Conservation (phyloP, 2,329 filamentous ascomycete genomes). For the Fusarium globosum region DNA sequence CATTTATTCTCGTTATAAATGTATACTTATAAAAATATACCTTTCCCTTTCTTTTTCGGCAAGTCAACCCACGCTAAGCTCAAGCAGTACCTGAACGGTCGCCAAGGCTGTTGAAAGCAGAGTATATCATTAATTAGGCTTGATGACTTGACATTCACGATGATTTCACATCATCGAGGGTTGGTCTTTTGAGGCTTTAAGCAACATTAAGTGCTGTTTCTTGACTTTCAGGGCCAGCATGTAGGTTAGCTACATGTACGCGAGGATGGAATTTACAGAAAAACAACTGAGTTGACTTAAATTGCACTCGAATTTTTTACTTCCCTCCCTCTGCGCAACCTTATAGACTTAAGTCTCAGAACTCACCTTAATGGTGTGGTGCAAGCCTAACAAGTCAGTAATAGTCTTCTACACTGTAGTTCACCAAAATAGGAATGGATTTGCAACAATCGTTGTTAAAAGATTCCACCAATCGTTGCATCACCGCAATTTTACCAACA, state of each 20-base stretch:
- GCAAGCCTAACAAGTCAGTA: neutral
- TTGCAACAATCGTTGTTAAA: neutral
- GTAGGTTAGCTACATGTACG: too few relatives aligned
- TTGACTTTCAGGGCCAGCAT: neutral
- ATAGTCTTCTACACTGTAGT: neutral
- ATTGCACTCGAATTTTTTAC: neutral
- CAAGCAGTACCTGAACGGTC: neutral
- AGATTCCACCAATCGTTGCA: constrained; percentile 9
- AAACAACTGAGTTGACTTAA: neutral
- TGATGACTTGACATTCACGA: neutral
- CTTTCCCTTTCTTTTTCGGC: too few relatives aligned
- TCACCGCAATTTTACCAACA: neutral
- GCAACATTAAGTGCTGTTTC: neutral
- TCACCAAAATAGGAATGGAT: neutral
- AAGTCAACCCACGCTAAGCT: neutral
- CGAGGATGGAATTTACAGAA: neutral
- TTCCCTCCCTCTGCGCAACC: neutral
- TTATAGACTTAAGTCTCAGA: neutral
- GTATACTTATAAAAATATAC: too few relatives aligned
- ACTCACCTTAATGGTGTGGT: neutral
- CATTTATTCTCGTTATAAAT: neutral
- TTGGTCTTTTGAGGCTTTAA: too few relatives aligned
- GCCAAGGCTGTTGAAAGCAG: neutral
- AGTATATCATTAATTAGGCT: neutral
- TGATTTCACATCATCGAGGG: too few relatives aligned